Conservation (phyloP, 768 basidiomycete genomes). For the Pholiota microspora region DNA sequence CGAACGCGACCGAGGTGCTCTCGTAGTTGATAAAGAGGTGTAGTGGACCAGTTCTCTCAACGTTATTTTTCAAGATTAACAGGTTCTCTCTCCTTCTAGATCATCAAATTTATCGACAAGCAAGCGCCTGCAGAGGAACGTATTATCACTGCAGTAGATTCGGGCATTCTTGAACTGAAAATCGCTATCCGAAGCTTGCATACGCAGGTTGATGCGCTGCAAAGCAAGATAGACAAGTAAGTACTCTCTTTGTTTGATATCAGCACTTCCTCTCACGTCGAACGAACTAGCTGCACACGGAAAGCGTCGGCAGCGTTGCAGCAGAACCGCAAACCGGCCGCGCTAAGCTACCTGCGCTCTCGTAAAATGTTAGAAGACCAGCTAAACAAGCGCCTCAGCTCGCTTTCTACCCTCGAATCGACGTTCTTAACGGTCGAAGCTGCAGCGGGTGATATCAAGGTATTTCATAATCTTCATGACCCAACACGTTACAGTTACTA, state of each 20-base stretch:
- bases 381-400: conserved; percentile 68
- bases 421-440: conserved; percentile 83
- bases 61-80: conserved; percentile 1
- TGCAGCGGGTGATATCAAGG: conserved; percentile 88
- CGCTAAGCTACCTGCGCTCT: conserved; percentile 74
- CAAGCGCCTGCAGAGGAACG: conserved; percentile 31
- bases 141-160: conserved; percentile 75
- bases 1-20: conserved; percentile 65
- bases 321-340: conserved; percentile 69
- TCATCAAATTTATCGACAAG: conserved; percentile 74
- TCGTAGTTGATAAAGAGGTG: conserved; percentile 71
- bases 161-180: conserved; percentile 79
- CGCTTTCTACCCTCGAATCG: conserved; percentile 70
- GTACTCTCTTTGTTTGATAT: conserved; percentile 15
- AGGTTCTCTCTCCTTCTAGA: conserved; percentile 34
- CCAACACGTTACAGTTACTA: not conserved
- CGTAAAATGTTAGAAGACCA: conserved; percentile 82
- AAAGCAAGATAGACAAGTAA: conserved; percentile 73
- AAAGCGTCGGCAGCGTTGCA: conserved; percentile 66
- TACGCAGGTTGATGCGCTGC: conserved; percentile 65
- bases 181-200: conserved; percentile 65
- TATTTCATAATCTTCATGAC: conserved; percentile 29
- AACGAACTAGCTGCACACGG: conserved; percentile 52
- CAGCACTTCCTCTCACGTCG: not conserved
- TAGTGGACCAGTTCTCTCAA: conserved; percentile 15